A percentile compares a stretch with the other conserved stretches of the same genome.
phyloP scores from a whole-genome alignment of 139 green algal genomes.

The Asterochloris sp. region DNA sequence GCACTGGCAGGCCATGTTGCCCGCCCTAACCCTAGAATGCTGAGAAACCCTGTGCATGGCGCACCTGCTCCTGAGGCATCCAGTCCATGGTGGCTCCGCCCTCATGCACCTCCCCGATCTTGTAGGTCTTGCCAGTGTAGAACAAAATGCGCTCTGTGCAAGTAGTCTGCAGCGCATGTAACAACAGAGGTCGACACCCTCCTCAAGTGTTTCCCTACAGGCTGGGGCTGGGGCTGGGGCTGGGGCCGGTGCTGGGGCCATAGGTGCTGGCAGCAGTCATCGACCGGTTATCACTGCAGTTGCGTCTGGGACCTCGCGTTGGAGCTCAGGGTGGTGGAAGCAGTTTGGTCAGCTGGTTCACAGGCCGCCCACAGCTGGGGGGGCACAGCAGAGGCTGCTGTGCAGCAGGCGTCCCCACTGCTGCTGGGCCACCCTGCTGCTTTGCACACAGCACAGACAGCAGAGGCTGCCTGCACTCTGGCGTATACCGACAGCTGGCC shows the following conservation, averaged over 20 bases:
- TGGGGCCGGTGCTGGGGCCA: not conserved
- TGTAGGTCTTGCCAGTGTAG: conserved; percentile 99
- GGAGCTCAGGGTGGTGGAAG: not conserved
- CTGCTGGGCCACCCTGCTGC: not conserved
- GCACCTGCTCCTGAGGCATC: conserved; percentile 80
- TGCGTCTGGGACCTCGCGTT: not conserved
- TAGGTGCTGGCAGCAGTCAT: not conserved
- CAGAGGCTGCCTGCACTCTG: not conserved
- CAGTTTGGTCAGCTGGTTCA: too few species aligned
- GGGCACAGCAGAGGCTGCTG: not conserved
- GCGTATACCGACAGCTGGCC: too few species aligned
- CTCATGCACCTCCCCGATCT: conserved; percentile 99
- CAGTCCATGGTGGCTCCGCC: conserved; percentile 98
- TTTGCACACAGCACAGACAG: not conserved
- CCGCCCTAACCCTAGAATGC: too few species aligned
- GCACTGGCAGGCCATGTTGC: too few species aligned
- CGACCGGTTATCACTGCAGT: not conserved
- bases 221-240: not conserved
- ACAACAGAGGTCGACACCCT: conserved; percentile 48
- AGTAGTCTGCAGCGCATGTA: conserved; percentile 74
- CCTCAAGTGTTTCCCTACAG: conserved; percentile 66
- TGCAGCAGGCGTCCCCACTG: not conserved
- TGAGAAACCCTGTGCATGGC: too few species aligned
- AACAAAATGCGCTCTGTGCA: conserved; percentile 97
- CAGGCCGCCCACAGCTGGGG: not conserved